These are phyloP conservation scores for Aspergillus eucalypticola DNA, from an alignment of 2,329 filamentous ascomycete species.

Conservation along the genomic window DNA sequence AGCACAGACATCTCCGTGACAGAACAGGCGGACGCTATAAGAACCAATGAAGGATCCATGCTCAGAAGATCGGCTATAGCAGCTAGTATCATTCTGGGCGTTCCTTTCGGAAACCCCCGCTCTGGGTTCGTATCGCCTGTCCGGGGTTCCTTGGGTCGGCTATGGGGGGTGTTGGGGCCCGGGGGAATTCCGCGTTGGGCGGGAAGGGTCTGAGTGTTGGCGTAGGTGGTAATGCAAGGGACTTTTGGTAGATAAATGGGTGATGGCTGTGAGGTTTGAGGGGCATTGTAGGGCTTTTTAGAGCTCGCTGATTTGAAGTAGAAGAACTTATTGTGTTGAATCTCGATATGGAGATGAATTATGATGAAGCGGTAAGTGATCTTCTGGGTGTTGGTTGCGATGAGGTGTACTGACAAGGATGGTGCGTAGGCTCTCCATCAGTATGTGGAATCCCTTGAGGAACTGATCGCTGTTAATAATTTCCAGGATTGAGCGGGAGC, in stretches of 20 bases:
- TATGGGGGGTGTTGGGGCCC: not conserved
- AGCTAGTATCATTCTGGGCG: too few relatives aligned
- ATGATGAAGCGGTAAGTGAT: conserved; percentile 42
- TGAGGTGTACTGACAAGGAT: not conserved
- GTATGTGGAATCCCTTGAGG: conserved; percentile 15
- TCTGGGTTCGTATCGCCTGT: not conserved
- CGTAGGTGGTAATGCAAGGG: too few relatives aligned
- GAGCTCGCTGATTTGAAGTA: not conserved
- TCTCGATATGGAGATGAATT: conserved; percentile 51
- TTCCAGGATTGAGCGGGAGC: conserved; percentile 52
- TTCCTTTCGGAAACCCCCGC: not conserved
- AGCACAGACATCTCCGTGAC: not conserved
- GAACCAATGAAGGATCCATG: too few relatives aligned
- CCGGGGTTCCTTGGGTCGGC: not conserved
- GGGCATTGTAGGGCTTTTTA: too few relatives aligned
- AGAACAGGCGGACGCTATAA: too few relatives aligned
- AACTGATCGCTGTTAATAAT: conserved; percentile 32
- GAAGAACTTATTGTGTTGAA: not conserved
- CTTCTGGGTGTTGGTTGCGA: too few relatives aligned
- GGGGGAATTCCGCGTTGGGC: not conserved
- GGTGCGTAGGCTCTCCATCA: conserved; percentile 24
- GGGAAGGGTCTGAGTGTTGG: not conserved
- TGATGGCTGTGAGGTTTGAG: not conserved
- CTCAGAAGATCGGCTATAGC: not conserved
- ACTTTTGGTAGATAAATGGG: not conserved